Base-by-base conservation (phyloP, 768 basidiomycete genomes). In the Sarcodon sp. region DNA sequence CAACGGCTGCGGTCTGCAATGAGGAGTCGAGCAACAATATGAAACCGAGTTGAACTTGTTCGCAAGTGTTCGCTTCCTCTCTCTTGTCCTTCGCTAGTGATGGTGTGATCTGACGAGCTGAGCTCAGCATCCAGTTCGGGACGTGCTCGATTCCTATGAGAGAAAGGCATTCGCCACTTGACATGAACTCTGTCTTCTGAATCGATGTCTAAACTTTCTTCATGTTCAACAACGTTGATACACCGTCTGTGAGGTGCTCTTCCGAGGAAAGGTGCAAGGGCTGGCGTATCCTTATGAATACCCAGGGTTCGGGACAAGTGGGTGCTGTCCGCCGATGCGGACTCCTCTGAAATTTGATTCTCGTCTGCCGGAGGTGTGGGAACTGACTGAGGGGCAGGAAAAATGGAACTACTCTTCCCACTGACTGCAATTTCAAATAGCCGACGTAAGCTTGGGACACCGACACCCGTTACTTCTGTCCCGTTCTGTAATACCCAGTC, bases 381-480 rank as follows among this genome's bases (percentile, higher is more conserved):
- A 46, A 44, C 9, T 6, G 51, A 43, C 36, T 47, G 35, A 7
- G 49, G 47, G 6, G 33, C 39, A 5, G 56, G 56, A 8, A 54
- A 36, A n/a, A 47, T 31, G 9, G 59, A 43, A 33, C 54, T 49
- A 5, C 53, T 55, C 2, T 63, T 62, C 7, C 55, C 59, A 36
- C 56, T 73, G 1, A 76, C 74, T 0, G 75, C 75, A 21, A 70
- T 64, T 53, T 76, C 72, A 45, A 76, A 76, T 43, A 77, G 47
- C 46, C 71, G 56, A 48, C 67, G 59, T 43, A 76, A 52, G 45
- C 75, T 71, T 12, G 71, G 70, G n/a, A 74, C 54, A 36, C 59
- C 66, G 48, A 67, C 57, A 0, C 68, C 70, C 13, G 62, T 66
- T 45, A 68, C 61, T 51, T 73, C 70, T 4, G 60, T 65, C 5